Evolutionary conservation across 306 rosid species (phyloP).

Genomic region (Inga oerstediana): DNA sequence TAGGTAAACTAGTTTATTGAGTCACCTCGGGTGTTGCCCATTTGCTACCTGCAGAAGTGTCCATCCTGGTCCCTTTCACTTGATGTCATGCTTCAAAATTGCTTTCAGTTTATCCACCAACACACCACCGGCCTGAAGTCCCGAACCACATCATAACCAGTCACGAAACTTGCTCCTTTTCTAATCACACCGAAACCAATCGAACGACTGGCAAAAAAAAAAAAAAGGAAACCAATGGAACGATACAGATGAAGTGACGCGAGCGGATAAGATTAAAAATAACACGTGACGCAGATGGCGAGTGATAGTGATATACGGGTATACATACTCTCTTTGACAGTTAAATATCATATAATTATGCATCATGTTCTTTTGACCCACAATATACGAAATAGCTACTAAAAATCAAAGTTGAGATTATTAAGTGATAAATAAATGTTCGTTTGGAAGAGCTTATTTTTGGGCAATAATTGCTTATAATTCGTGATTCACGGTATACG

Average conservation of each 20-base stretch:
- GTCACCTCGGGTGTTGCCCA: no score
- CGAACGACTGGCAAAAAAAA: neutral
- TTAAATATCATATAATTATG: no score
- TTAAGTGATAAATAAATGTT: neutral
- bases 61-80: neutral
- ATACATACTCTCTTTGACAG: neutral
- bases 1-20: no score
- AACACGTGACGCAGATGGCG: neutral
- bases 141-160: neutral
- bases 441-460: no score
- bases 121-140: neutral
- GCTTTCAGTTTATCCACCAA: neutral
- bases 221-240: neutral
- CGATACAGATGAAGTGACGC: neutral
- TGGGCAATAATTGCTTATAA: no score
- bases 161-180: neutral
- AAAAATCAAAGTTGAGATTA: neutral
- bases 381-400: neutral
- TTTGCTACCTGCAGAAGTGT: no score
- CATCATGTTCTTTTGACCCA: neutral
- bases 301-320: neutral
- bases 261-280: neutral
- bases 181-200: neutral
- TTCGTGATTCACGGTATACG: no score
- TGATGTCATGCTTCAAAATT: neutral